Percentiles rank a stretch among this genome's conserved stretches.
Conservation (phyloP, 2,329 filamentous ascomycete genomes). For the Neonectria faginata region DNA sequence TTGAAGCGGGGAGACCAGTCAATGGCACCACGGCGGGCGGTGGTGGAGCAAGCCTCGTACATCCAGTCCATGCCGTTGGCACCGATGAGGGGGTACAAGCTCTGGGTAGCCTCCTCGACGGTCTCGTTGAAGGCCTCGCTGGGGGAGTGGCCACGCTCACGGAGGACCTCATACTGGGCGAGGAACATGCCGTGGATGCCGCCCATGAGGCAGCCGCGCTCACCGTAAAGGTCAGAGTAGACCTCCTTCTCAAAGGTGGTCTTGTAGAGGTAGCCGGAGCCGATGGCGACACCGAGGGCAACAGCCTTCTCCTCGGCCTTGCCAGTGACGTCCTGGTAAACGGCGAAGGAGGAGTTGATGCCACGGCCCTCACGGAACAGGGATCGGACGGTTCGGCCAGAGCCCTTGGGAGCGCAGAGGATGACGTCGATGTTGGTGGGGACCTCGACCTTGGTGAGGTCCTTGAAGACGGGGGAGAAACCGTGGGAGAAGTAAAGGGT, state of each 20-base stretch:
- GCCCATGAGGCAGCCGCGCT: constrained; percentile 99
- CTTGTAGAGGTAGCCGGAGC: constrained; percentile 99
- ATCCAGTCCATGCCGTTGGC: constrained; percentile 99
- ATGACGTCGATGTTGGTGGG: constrained; percentile 98
- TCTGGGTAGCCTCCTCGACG: constrained; percentile 99
- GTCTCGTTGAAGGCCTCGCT: constrained; percentile 99
- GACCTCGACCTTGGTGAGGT: constrained; percentile 98
- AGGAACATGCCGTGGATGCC: constrained; percentile 99
- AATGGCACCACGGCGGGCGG: constrained; percentile 96
- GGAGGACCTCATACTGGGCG: constrained; percentile 99
- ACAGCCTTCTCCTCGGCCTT: constrained; percentile 98
- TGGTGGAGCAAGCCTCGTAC: constrained; percentile 99
- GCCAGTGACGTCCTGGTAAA: constrained; percentile 98
- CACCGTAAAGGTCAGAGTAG: constrained; percentile 99
- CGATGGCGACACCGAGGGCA: constrained; percentile 95
- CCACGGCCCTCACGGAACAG: constrained; percentile 99
- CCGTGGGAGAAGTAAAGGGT: constrained; percentile 99
- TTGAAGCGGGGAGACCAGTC: constrained; percentile 99
- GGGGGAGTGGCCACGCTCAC: constrained; percentile 96
- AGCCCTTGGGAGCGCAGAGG: constrained; percentile 99
- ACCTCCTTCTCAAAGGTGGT: constrained; percentile 99
- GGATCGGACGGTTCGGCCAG: constrained; percentile 96
- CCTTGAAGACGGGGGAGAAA: constrained; percentile 99
- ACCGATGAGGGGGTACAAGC: constrained; percentile 96
- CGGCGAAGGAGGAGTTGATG: constrained; percentile 99